These are phyloP conservation scores for Blyttiomyces sp. DNA, from an alignment of 371 early-diverging fungal species.

Conservation along the genomic window DNA sequence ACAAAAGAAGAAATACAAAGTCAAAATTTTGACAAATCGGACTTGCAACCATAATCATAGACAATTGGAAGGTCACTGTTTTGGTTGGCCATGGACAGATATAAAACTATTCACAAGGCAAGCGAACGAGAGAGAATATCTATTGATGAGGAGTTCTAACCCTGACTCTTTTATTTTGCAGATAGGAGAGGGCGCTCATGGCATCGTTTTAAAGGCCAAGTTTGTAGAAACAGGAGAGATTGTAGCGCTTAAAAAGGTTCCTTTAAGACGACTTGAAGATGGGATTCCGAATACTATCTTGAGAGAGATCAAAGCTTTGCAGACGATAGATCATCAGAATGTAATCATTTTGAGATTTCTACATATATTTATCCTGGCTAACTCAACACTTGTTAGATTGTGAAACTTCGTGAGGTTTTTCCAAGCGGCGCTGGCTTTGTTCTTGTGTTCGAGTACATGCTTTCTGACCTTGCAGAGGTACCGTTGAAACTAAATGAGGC, in stretches of 20 bases:
- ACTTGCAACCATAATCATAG: no score
- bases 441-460: constrained; percentile 51
- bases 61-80: no score
- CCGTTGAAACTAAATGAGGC: not conserved
- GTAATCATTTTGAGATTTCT: constrained; percentile 15
- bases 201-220: constrained; percentile 50
- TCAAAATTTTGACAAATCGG: no score
- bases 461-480: constrained; percentile 42
- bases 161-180: no score
- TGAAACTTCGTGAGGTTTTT: constrained; percentile 44
- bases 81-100: no score
- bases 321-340: constrained; percentile 47
- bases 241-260: constrained; percentile 55
- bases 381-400: constrained; percentile 23
- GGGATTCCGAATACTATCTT: constrained; percentile 48
- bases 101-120: no score
- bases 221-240: constrained; percentile 41
- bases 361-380: not conserved
- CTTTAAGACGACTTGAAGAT: constrained; percentile 40
- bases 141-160: no score
- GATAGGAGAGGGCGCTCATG: constrained; percentile 26
- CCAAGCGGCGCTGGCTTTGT: constrained; percentile 42
- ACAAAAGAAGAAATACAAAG: no score
- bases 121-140: no score
- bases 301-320: constrained; percentile 52